Conservation (phyloP, 352 stramenopile species). For the Phytophthora uliginosa region DNA sequence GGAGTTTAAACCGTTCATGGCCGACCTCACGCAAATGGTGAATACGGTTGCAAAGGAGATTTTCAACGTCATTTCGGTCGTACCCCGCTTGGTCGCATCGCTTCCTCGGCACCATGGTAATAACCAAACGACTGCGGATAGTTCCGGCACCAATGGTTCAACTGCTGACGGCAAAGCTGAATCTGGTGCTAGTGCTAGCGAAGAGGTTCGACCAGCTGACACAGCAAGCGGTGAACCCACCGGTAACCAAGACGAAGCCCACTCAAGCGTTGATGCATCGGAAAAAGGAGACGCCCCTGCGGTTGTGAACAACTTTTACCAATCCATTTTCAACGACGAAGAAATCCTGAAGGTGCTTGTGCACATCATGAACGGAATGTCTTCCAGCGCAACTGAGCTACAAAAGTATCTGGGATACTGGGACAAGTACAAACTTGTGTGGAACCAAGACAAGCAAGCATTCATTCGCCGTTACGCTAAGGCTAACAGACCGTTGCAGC, state of each 20-base stretch:
- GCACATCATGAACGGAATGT: conserved; percentile 98
- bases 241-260: conserved; percentile 32
- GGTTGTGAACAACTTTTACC: conserved; percentile 87
- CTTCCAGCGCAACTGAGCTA: conserved; percentile 92
- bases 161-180: conserved; percentile 26
- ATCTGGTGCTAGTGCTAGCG: conserved; percentile 11
- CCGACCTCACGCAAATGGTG: conserved; percentile 95
- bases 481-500: conserved; percentile 92
- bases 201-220: conserved; percentile 35
- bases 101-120: conserved; percentile 33
- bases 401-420: conserved; percentile 97
- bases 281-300: conserved; percentile 18
- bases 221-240: conserved; percentile 23
- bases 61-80: conserved; percentile 94
- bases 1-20: conserved; percentile 95
- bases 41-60: conserved; percentile 96
- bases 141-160: conserved; percentile 1
- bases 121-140: conserved; percentile 38
- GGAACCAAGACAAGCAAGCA: conserved; percentile 96
- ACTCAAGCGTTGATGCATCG: conserved; percentile 13
- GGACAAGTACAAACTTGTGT: conserved; percentile 95
- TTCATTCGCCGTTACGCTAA: conserved; percentile 98
- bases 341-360: conserved; percentile 97
- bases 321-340: conserved; percentile 97
- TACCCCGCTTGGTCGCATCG: conserved; percentile 86